phyloP scores from a whole-genome alignment of 805 yeast species.

The Wickerhamiella shivajii region DNA sequence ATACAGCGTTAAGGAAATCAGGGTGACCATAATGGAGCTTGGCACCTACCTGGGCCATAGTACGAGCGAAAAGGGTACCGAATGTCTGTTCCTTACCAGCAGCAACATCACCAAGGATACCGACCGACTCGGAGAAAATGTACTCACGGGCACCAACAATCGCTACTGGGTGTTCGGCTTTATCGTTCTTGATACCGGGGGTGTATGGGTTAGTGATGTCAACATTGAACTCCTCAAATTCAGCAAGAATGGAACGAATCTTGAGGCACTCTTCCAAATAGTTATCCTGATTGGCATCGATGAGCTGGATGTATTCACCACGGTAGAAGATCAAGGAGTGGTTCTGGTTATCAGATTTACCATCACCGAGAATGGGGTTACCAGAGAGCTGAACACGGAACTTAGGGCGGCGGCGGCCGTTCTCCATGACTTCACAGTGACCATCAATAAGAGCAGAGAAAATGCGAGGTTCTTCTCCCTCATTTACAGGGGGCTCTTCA shows the following conservation, averaged over 20 bases:
- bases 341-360: conserved; percentile 91
- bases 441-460: conserved; percentile 64
- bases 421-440: conserved; percentile 38
- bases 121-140: conserved; percentile 84
- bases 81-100: conserved; percentile 97
- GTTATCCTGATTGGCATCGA: conserved; percentile 94
- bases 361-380: conserved; percentile 91
- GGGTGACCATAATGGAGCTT: conserved; percentile 95
- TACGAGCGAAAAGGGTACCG: conserved; percentile 89
- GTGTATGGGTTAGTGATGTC: conserved; percentile 38
- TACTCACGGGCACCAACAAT: conserved; percentile 92
- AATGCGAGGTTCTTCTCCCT: conserved; percentile 33
- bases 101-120: conserved; percentile 88
- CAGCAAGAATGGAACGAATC: conserved; percentile 74
- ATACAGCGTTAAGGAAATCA: conserved; percentile 77
- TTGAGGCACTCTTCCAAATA: conserved; percentile 88
- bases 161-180: conserved; percentile 49
- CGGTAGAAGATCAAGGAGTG: conserved; percentile 73
- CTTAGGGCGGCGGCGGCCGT: conserved; percentile 45
- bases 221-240: conserved; percentile 67
- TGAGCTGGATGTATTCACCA: conserved; percentile 88
- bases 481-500: conserved; percentile 53
- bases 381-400: conserved; percentile 71
- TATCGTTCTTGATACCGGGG: conserved; percentile 35
- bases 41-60: conserved; percentile 86